Conservation (phyloP, 2,329 filamentous ascomycete species). For the Teratosphaeria viscida region DNA sequence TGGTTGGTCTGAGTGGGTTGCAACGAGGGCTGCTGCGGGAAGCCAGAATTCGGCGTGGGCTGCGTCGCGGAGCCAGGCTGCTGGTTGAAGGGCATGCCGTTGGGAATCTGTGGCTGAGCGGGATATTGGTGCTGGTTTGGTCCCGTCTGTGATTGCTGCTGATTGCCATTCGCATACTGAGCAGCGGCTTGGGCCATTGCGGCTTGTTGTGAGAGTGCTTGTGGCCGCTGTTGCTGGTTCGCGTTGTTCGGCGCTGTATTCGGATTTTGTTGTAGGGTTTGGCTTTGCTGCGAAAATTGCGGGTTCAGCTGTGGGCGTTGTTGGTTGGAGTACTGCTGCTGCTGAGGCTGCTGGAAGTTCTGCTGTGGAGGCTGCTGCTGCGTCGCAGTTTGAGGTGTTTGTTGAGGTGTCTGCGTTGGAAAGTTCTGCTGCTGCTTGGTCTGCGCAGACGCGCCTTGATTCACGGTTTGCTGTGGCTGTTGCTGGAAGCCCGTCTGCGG, state of each 20-base stretch:
- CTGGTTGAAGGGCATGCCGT: slow-evolving; percentile 14
- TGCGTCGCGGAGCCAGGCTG: slow-evolving; percentile 11
- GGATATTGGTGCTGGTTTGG: slow-evolving; percentile 3
- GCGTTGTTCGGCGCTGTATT: slow-evolving; percentile 17
- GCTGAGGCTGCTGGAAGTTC: slow-evolving; percentile 11
- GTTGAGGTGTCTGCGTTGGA: slow-evolving; percentile 22
- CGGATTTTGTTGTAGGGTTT: slow-evolving; percentile 25
- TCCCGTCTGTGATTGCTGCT: slow-evolving; percentile 7
- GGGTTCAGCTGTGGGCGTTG: slow-evolving; percentile 10
- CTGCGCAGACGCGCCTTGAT: slow-evolving; percentile 9
- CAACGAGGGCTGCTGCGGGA: slow-evolving; percentile 12
- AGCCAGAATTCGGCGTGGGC: slow-evolving; percentile 13
- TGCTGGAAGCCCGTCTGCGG: slow-evolving; percentile 6
- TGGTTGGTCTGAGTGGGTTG: slow-evolving; percentile 29
- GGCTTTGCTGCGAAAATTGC: slow-evolving; percentile 1
- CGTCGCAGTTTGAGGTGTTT: slow-evolving; percentile 13
- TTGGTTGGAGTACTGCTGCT: slow-evolving; percentile 9
- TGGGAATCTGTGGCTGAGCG: slow-evolving; percentile 9
- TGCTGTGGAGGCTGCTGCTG: slow-evolving; percentile 22
- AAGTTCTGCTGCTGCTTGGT: slow-evolving; percentile 16
- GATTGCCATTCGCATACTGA: slow-evolving; percentile 20
- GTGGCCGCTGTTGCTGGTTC: slow-evolving; percentile 16
- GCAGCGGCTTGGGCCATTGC: slow-evolving; percentile 31
- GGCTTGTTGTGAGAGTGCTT: slow-evolving; percentile 33
- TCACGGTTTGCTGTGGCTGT: slow-evolving; percentile 7